Evolutionary conservation across 2,329 filamentous ascomycete species (phyloP).

Genomic region (Tolypocladium amazonense): DNA sequence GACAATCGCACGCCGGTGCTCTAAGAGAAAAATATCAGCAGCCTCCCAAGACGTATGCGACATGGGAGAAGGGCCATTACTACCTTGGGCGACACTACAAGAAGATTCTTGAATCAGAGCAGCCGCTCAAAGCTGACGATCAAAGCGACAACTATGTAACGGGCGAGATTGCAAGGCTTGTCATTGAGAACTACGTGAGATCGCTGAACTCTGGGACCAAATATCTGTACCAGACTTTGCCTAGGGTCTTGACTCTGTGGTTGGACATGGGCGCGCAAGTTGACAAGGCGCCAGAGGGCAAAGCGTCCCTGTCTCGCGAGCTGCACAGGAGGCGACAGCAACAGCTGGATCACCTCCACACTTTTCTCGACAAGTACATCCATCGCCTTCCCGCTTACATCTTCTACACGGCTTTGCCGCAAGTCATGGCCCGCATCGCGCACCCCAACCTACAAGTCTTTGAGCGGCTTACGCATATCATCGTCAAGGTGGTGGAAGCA

Average conservation of each 20-base stretch:
- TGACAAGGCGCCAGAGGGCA: constrained; percentile 48
- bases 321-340: constrained; percentile 47
- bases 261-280: constrained; percentile 76
- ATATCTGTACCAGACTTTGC: constrained; percentile 90
- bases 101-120: constrained; percentile 86
- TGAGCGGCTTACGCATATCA: constrained; percentile 65
- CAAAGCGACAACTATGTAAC: constrained; percentile 67
- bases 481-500: constrained; percentile 73
- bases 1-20: constrained; percentile 76
- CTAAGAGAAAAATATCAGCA: constrained; percentile 75
- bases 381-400: constrained; percentile 61
- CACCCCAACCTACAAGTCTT: constrained; percentile 75
- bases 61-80: constrained; percentile 96
- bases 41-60: constrained; percentile 57
- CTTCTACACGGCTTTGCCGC: constrained; percentile 75
- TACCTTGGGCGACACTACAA: constrained; percentile 96
- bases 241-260: constrained; percentile 87
- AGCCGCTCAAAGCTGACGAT: constrained; percentile 61
- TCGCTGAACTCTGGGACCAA: constrained; percentile 85
- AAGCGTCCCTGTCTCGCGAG: constrained; percentile 40
- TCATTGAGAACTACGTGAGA: constrained; percentile 87
- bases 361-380: constrained; percentile 71
- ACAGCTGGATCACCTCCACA: constrained; percentile 59
- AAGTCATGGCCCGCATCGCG: constrained; percentile 91
- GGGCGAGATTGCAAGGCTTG: constrained; percentile 76